phyloP scores from a whole-genome alignment of 768 basidiomycete genomes.

The Chalciporus piperatus region DNA sequence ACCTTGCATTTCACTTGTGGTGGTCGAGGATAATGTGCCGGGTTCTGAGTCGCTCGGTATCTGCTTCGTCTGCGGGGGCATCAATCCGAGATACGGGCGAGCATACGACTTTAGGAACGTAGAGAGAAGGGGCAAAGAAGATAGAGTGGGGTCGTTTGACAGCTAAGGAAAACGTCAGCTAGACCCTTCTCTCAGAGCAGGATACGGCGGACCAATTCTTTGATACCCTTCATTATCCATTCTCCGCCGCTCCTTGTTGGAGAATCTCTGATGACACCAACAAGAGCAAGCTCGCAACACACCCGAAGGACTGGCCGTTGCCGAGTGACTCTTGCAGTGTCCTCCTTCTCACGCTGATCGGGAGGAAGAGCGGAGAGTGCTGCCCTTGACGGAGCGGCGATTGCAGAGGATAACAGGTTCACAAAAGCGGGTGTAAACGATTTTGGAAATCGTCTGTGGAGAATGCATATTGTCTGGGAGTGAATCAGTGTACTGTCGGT shows the following conservation, averaged over 20 bases:
- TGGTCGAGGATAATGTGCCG: conserved; percentile 48
- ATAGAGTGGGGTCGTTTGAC: conserved; percentile 81
- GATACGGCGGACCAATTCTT: conserved; percentile 66
- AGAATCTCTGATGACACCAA: conserved; percentile 77
- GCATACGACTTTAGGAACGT: conserved; percentile 94
- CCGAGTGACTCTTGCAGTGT: conserved; percentile 68
- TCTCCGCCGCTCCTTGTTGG: conserved; percentile 74
- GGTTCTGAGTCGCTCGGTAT: conserved; percentile 52
- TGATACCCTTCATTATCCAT: conserved; percentile 85
- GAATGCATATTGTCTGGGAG: conserved; percentile 74
- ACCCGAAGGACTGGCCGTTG: conserved; percentile 87
- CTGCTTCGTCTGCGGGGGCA: conserved; percentile 57
- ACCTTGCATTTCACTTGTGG: conserved; percentile 31
- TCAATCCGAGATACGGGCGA: conserved; percentile 81
- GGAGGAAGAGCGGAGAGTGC: conserved; percentile 53
- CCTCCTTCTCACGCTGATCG: conserved; percentile 93
- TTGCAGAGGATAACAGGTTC: conserved; percentile 52
- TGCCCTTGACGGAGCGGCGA: conserved; percentile 58
- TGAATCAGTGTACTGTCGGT: background rate
- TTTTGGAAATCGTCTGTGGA: conserved; percentile 84
- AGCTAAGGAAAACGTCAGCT: conserved; percentile 47
- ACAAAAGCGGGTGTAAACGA: conserved; percentile 75
- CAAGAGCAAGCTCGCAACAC: conserved; percentile 85
- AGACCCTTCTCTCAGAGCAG: conserved; percentile 7
- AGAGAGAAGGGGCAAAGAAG: conserved; percentile 85